Base-by-base conservation (phyloP, 2,329 filamentous ascomycete genomes). In the Ophiostoma tasmaniense region DNA sequence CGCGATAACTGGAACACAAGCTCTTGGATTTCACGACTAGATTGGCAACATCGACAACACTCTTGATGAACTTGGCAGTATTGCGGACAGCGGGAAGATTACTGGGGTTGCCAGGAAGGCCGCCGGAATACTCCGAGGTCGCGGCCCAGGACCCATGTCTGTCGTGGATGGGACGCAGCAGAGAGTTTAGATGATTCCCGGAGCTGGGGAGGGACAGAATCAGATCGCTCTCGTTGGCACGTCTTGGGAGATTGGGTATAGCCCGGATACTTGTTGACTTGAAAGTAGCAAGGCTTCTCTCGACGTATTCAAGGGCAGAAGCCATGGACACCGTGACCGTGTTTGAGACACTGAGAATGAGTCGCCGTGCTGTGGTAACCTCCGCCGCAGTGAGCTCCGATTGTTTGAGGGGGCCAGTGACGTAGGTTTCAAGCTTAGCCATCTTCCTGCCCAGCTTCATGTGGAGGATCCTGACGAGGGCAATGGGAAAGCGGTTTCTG, bases 381-480 rank as follows among this genome's bases (percentile, higher is more conserved):
- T 80, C 0, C 74, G 45, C 25, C 0, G n/a, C 25, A 17, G 52
- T 13, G 14, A 28, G 4, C 30, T 3, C 7, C 4, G 2, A 5
- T 50, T 8, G 11, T 5, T 2, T 35, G 2, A 1, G 3, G 20
- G 0, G 14, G 14, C n/a, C 35, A 13, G 30, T 7, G 2, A 42
- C 14, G 25, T 55, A 45, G 0, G 17, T 73, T 39, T 87, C 82
- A 0, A 89, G 73, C 73, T 90, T 90, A 0, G 81, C 82, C 17
- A 89, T 79, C 0, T 87, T 83, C 28, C 84, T 81, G 71, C 81
- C 82, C 0, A 89, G 76, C 73, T 89, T 90, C 39, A 81, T 76
- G 65, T 78, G 73, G 2, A 77, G 74, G 2, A 78, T 71, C 2
- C 76, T 69, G 11, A 85, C 81, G 0, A 77, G 74, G 42, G 71